phyloP scores from a whole-genome alignment of 2,329 filamentous ascomycete genomes.

The Aspergillus ochraceus region DNA sequence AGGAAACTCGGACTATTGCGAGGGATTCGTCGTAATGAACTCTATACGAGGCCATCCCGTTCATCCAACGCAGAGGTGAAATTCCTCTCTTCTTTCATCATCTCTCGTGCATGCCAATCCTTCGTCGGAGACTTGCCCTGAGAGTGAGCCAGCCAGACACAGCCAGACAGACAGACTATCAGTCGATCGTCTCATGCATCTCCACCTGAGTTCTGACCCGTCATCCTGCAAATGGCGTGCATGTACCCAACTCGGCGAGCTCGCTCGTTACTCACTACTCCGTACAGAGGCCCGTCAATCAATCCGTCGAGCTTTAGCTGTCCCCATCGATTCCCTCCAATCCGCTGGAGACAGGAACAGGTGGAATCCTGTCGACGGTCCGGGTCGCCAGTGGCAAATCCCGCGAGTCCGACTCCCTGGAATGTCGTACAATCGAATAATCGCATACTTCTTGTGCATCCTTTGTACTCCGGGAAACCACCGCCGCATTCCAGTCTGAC shows the following conservation, averaged over 20 bases:
- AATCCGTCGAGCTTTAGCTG: no score
- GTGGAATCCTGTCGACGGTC: background rate
- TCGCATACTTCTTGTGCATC: background rate
- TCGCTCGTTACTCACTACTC: background rate
- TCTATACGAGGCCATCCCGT: background rate
- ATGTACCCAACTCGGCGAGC: background rate
- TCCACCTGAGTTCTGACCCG: conserved; percentile 1
- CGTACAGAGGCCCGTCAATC: no score
- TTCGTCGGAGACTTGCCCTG: no score
- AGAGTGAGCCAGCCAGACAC: no score
- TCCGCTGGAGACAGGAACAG: background rate
- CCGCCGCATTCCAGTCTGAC: conserved; percentile 2
- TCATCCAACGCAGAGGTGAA: no score
- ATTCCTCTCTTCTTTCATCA: no score
- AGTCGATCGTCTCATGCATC: background rate
- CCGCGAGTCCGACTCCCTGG: background rate
- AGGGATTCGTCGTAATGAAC: background rate
- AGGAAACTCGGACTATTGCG: no score
- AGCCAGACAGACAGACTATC: background rate
- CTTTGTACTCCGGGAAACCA: background rate
- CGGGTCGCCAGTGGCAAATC: background rate
- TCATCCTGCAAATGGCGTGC: background rate
- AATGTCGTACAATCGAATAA: conserved; percentile 3
- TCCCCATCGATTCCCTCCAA: no score
- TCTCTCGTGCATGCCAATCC: no score